Percentiles rank a stretch among this genome's conserved stretches.
These are phyloP conservation scores for Hypomontagnella submonticulosa DNA, from an alignment of 495 filamentous ascomycete genomes.

Conservation along the genomic window DNA sequence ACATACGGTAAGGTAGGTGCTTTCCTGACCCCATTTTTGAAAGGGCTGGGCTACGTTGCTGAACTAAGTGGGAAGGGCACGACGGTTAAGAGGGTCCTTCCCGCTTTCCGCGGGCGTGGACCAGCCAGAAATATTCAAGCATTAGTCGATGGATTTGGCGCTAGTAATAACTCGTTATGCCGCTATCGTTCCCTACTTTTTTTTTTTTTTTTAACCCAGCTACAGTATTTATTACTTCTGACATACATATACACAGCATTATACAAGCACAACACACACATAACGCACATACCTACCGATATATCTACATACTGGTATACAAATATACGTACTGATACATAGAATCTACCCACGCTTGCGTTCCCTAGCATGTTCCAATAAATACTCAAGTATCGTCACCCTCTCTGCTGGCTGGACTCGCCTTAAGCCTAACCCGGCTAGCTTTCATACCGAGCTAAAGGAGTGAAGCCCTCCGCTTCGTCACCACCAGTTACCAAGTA, in stretches of 20 bases:
- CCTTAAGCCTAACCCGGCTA: slow-evolving; percentile 34
- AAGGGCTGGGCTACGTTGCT: not conserved
- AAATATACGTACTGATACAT: slow-evolving; percentile 6
- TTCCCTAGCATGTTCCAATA: not conserved
- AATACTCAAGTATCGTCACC: slow-evolving; percentile 30
- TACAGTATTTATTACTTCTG: slow-evolving; percentile 11
- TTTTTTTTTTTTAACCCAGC: not conserved
- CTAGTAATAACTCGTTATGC: slow-evolving; percentile 36
- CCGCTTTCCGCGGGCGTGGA: slow-evolving; percentile 45
- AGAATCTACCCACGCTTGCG: slow-evolving; percentile 14
- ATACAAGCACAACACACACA: not conserved
- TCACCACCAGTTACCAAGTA: slow-evolving; percentile 33
- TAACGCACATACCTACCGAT: not conserved
- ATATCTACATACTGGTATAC: too few species aligned
- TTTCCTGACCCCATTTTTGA: slow-evolving; percentile 1
- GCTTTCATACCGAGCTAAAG: slow-evolving; percentile 33
- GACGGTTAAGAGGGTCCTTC: slow-evolving; percentile 44
- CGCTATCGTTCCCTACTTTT: slow-evolving; percentile 34
- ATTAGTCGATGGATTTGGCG: slow-evolving; percentile 31
- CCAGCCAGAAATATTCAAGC: slow-evolving; percentile 32
- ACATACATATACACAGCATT: slow-evolving; percentile 12
- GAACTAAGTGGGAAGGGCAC: slow-evolving; percentile 14
- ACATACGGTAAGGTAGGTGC: slow-evolving; percentile 9
- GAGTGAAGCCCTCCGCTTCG: slow-evolving; percentile 39
- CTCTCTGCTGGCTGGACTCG: slow-evolving; percentile 29